Conservation (phyloP, 2,329 filamentous ascomycete genomes). For the Exophiala viscosa region DNA sequence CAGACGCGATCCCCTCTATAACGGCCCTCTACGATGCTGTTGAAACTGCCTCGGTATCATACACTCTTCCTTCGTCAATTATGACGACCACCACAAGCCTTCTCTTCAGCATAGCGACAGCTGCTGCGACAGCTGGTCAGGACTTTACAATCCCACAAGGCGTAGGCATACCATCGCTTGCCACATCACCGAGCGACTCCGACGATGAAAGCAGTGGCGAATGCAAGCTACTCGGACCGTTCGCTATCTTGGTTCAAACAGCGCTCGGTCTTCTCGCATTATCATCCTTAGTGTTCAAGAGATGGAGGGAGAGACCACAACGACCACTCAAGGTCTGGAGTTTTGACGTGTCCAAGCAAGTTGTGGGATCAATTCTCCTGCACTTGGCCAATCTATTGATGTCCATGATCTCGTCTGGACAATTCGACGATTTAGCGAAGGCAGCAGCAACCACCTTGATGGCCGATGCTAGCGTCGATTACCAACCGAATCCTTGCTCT, state of each 20-base stretch:
- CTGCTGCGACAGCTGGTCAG: slow-evolving; percentile 4
- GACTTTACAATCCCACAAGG: background rate
- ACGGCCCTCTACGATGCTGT: slow-evolving; percentile 12
- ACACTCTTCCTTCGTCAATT: slow-evolving; percentile 1
- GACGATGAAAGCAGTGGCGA: slow-evolving; percentile 59
- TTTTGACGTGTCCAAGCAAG: slow-evolving; percentile 96
- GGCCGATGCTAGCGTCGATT: slow-evolving; percentile 50
- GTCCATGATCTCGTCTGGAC: slow-evolving; percentile 89
- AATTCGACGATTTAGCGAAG: slow-evolving; percentile 53
- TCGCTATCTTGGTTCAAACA: slow-evolving; percentile 84
- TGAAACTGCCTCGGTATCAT: slow-evolving; percentile 6
- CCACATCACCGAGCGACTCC: slow-evolving; percentile 26
- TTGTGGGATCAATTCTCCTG: slow-evolving; percentile 85
- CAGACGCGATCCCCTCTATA: slow-evolving; percentile 6
- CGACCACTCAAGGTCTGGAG: slow-evolving; percentile 94
- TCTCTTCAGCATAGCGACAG: slow-evolving; percentile 21
- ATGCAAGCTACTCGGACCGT: slow-evolving; percentile 82
- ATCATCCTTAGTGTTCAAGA: slow-evolving; percentile 84
- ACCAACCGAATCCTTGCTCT: slow-evolving; percentile 86
- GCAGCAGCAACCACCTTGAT: slow-evolving; percentile 35
- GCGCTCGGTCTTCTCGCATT: slow-evolving; percentile 80
- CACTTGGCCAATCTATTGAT: slow-evolving; percentile 93
- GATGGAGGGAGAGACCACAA: slow-evolving; percentile 87
- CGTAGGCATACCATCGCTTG: slow-evolving; percentile 18
- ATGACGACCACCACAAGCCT: slow-evolving; percentile 13